A percentile compares a stretch with the other conserved stretches of the same genome.
These are phyloP conservation scores for Tilletiopsis washingtonensis DNA, from an alignment of 1,284 basidiomycete species.

Conservation along the genomic window DNA sequence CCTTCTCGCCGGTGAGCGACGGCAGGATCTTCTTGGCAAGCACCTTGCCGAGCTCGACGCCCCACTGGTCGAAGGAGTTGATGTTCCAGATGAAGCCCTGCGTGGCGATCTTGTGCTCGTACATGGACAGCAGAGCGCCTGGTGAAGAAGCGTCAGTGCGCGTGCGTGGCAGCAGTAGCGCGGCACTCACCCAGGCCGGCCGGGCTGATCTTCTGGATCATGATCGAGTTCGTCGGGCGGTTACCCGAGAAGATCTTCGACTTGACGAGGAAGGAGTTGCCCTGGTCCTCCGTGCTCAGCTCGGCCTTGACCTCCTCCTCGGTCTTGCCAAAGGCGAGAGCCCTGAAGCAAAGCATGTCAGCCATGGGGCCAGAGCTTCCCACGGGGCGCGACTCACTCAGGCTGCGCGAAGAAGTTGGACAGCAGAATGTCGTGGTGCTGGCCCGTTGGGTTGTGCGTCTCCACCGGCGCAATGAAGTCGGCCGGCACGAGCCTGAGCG, in stretches of 20 bases:
- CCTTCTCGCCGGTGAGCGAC: conserved; percentile 66
- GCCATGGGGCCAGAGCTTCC: too few relatives aligned
- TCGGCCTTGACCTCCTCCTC: conserved; percentile 80
- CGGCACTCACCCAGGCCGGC: conserved; percentile 78
- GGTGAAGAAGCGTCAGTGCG: too few relatives aligned
- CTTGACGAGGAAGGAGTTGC: conserved; percentile 78
- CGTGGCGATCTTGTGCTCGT: conserved; percentile 98
- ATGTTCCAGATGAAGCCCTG: conserved; percentile 95
- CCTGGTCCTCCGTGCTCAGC: conserved; percentile 59
- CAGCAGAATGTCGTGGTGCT: conserved; percentile 93
- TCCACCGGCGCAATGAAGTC: conserved; percentile 94
- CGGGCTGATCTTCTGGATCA: conserved; percentile 88
- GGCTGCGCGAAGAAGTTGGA: conserved; percentile 98
- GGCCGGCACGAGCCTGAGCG: conserved; percentile 68
- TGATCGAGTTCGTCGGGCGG: conserved; percentile 89
- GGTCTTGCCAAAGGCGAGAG: conserved; percentile 92
- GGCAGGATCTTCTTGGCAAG: conserved; percentile 90
- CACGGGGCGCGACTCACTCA: too few relatives aligned
- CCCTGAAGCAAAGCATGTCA: too few relatives aligned
- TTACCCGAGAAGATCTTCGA: conserved; percentile 98
- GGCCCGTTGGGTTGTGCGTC: conserved; percentile 76
- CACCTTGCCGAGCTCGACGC: conserved; percentile 67
- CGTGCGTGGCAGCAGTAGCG: too few relatives aligned
- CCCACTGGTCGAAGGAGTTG: conserved; percentile 75
- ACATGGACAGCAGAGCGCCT: conserved; percentile 81